Evolutionary conservation across 164 flowering plant species (phyloP).

Genomic region (Umbilicus rupestris): DNA sequence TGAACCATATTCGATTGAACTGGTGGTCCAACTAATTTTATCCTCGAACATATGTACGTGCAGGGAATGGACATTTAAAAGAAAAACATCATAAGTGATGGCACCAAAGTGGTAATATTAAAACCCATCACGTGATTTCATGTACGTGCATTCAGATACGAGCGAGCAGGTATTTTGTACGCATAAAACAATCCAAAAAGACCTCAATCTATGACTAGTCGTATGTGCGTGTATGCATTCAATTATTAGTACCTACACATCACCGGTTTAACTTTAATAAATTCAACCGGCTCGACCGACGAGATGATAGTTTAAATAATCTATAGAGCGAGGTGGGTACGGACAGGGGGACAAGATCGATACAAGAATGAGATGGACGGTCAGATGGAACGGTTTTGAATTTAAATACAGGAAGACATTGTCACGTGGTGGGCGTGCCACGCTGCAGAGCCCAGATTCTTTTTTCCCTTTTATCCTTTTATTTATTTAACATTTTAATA

Average conservation of each 20-base stretch:
- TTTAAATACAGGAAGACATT: neutral
- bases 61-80: neutral
- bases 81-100: neutral
- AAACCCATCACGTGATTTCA: neutral
- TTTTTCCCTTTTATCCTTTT: neutral
- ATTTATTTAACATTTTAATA: neutral
- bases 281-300: neutral
- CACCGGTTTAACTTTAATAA: neutral
- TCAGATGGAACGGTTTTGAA: neutral
- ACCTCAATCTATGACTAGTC: slow-evolving; percentile 3
- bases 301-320: neutral
- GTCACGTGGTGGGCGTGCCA: slow-evolving; percentile 1
- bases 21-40: no score
- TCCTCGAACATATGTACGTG: no score
- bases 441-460: neutral
- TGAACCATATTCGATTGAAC: no score
- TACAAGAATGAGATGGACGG: neutral
- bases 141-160: neutral
- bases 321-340: no score
- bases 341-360: neutral
- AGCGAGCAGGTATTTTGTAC: neutral
- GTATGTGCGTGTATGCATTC: neutral
- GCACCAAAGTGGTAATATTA: neutral
- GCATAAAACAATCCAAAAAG: neutral
- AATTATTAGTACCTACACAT: neutral